Percentiles rank a stretch among this genome's conserved stretches.
Conservation (phyloP, 306 rosid genomes). For the Cucumis cinereus region DNA sequence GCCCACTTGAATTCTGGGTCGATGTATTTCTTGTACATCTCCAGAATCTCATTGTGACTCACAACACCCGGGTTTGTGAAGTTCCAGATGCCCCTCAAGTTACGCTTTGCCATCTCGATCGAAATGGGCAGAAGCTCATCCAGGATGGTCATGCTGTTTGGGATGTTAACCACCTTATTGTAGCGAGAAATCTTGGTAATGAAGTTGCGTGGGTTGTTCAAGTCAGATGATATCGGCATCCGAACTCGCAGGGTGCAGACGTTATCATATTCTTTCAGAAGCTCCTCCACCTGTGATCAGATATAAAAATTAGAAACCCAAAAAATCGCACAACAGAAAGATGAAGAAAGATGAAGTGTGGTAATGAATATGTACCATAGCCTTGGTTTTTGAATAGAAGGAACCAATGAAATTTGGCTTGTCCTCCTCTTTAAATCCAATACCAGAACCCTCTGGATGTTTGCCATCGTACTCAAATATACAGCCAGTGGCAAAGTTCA, state of each 20-base stretch:
- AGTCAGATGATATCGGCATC: constrained; percentile 65
- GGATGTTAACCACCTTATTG: constrained; percentile 59
- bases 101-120: constrained; percentile 61
- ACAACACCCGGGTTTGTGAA: constrained; percentile 65
- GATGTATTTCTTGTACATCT: constrained; percentile 57
- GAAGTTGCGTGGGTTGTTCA: constrained; percentile 66
- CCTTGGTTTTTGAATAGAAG: constrained; percentile 66
- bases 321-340: neutral
- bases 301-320: neutral
- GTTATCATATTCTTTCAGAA: constrained; percentile 51
- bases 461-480: constrained; percentile 49
- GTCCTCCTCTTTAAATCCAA: constrained; percentile 67
- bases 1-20: constrained; percentile 49
- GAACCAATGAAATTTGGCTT: constrained; percentile 54
- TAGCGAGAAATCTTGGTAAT: constrained; percentile 60
- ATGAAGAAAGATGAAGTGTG: neutral
- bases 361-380: constrained; percentile 35
- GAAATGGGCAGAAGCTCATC: constrained; percentile 69
- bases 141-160: constrained; percentile 67
- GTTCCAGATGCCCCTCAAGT: constrained; percentile 61
- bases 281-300: constrained; percentile 50
- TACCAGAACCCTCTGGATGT: constrained; percentile 63
- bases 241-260: constrained; percentile 68
- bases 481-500: constrained; percentile 63
- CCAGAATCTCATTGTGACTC: constrained; percentile 58